Conservation (phyloP, 257 asterid genomes). For the Nicotiana benthamiana region DNA sequence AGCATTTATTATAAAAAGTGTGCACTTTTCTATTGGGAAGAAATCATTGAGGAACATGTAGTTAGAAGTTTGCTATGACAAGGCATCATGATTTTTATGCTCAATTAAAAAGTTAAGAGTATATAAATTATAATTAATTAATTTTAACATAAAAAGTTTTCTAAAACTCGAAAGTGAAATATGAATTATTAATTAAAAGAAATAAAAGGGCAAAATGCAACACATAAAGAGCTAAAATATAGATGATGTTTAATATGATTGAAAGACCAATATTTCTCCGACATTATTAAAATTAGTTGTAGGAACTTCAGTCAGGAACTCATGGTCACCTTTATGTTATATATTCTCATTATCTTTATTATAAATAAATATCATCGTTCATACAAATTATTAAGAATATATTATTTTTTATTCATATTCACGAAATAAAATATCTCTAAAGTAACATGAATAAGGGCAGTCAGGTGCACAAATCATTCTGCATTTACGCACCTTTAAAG, state of each 20-base stretch:
- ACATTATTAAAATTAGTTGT: too few species aligned
- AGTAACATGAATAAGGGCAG: too few species aligned
- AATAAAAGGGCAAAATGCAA: background rate
- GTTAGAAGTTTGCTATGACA: background rate
- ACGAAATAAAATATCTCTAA: too few species aligned
- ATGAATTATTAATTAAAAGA: background rate
- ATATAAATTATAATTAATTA: background rate
- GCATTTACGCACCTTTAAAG: too few species aligned
- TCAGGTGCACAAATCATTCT: too few species aligned
- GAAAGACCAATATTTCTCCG: too few species aligned
- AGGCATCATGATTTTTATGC: background rate
- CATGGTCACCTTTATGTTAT: background rate
- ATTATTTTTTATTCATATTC: too few species aligned
- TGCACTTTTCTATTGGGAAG: background rate
- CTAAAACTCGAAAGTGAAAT: background rate
- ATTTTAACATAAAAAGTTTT: background rate
- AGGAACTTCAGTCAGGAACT: background rate
- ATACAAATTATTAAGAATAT: too few species aligned
- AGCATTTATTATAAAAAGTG: background rate
- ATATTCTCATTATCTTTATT: too few species aligned
- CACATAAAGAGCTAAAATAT: background rate
- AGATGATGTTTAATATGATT: too few species aligned
- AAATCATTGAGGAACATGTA: slow-evolving; percentile 6
- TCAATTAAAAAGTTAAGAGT: background rate
- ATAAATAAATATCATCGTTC: too few species aligned